A percentile compares a stretch with the other conserved stretches of the same genome.
These are phyloP conservation scores for Glarea lozoyensis DNA, from an alignment of 495 filamentous ascomycete species.

Conservation along the genomic window DNA sequence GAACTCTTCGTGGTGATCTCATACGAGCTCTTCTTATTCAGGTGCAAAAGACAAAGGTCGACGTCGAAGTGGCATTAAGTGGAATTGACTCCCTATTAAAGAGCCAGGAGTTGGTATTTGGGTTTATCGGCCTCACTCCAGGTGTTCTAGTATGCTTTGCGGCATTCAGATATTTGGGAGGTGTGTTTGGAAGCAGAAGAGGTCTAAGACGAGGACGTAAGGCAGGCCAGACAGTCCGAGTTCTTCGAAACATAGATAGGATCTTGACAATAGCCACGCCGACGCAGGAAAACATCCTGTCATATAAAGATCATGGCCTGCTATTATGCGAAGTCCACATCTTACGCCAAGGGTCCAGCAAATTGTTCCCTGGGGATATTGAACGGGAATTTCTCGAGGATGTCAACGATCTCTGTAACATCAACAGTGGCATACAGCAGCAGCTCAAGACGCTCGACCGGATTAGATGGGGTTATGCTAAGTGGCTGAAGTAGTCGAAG, in stretches of 20 bases:
- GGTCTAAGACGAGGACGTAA: constrained; percentile 51
- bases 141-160: constrained; percentile 77
- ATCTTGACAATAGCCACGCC: constrained; percentile 61
- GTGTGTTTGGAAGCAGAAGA: constrained; percentile 55
- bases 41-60: constrained; percentile 97
- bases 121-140: constrained; percentile 87
- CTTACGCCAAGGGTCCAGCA: constrained; percentile 55
- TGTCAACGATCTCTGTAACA: constrained; percentile 69
- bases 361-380: constrained; percentile 57
- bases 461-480: constrained; percentile 79
- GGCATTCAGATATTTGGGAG: constrained; percentile 59
- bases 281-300: constrained; percentile 51
- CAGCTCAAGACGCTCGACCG: constrained; percentile 72
- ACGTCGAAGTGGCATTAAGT: constrained; percentile 89
- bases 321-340: constrained; percentile 82
- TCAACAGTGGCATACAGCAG: constrained; percentile 57
- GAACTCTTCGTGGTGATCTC: constrained; percentile 76
- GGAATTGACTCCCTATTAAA: constrained; percentile 89
- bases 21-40: constrained; percentile 87
- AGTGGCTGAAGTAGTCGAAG: constrained; percentile 44
- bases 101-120: constrained; percentile 95
- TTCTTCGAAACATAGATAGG: constrained; percentile 77
- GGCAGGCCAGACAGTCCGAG: constrained; percentile 57
- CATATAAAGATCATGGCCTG: constrained; percentile 85
- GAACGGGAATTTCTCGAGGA: constrained; percentile 80